These are phyloP conservation scores for Salvia hispanica DNA, from an alignment of 257 asterid species.

Conservation along the genomic window DNA sequence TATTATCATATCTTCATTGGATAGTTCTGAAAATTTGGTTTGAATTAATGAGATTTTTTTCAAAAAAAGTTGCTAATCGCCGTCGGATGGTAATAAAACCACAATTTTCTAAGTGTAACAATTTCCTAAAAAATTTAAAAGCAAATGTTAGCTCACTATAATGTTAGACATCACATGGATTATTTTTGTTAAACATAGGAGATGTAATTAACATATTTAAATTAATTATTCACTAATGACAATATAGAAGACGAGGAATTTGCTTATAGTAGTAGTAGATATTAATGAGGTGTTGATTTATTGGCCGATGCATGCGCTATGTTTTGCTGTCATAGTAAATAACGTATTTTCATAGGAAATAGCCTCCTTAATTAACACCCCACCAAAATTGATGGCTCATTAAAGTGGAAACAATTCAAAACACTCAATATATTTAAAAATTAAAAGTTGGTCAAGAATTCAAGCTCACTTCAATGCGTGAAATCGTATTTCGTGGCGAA, in stretches of 20 bases:
- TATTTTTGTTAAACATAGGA: background rate
- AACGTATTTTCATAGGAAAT: background rate
- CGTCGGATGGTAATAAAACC: too few species aligned
- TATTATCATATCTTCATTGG: too few species aligned
- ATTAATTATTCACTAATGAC: background rate
- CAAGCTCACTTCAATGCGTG: background rate
- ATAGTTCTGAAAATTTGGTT: too few species aligned
- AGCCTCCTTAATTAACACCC: background rate
- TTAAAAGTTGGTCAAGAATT: background rate
- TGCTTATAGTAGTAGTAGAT: too few species aligned
- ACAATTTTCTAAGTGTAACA: too few species aligned
- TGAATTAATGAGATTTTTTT: too few species aligned
- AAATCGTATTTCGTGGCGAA: too few species aligned
- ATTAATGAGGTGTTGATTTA: background rate
- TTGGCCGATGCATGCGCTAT: background rate
- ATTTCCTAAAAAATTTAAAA: too few species aligned
- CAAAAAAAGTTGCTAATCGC: too few species aligned
- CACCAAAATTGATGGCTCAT: background rate
- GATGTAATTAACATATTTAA: background rate
- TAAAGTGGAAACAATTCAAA: constrained; percentile 4
- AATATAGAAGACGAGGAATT: background rate
- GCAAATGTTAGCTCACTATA: too few species aligned
- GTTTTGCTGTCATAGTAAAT: background rate
- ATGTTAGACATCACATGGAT: background rate
- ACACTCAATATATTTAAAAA: background rate